phyloP scores from a whole-genome alignment of 495 filamentous ascomycete species.

The Neurospora tetraspora region DNA sequence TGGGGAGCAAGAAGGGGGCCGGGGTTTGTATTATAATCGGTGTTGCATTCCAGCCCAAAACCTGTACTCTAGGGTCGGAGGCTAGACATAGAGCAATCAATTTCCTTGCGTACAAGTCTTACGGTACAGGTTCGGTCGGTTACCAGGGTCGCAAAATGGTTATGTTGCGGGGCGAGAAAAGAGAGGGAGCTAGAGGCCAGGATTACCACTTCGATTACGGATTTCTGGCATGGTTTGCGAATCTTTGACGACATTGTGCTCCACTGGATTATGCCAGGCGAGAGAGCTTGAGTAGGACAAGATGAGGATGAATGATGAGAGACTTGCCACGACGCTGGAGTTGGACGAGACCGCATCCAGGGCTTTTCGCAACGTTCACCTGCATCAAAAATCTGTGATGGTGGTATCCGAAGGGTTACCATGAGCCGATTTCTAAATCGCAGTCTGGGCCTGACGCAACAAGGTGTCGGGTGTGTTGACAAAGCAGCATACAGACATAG shows the following conservation, averaged over 20 bases:
- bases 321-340: neutral
- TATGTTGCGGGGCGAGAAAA: neutral
- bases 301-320: neutral
- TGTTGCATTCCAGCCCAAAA: slow-evolving; percentile 19
- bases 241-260: neutral
- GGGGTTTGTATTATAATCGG: slow-evolving; percentile 29
- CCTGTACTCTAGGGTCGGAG: slow-evolving; percentile 25
- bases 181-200: neutral
- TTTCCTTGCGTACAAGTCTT: neutral
- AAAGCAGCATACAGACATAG: neutral
- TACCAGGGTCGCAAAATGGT: neutral
- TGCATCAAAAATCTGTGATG: neutral
- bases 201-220: neutral
- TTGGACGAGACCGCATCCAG: neutral
- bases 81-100: slow-evolving; percentile 30
- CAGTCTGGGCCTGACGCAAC: neutral
- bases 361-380: neutral
- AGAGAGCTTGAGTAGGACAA: neutral
- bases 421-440: neutral
- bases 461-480: neutral
- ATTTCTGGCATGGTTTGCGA: neutral
- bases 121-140: neutral
- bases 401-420: neutral
- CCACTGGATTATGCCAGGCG: neutral
- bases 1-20: slow-evolving; percentile 1